These are phyloP conservation scores for Pisolithus thermaeus DNA, from an alignment of 1,284 basidiomycete species.

Conservation along the genomic window DNA sequence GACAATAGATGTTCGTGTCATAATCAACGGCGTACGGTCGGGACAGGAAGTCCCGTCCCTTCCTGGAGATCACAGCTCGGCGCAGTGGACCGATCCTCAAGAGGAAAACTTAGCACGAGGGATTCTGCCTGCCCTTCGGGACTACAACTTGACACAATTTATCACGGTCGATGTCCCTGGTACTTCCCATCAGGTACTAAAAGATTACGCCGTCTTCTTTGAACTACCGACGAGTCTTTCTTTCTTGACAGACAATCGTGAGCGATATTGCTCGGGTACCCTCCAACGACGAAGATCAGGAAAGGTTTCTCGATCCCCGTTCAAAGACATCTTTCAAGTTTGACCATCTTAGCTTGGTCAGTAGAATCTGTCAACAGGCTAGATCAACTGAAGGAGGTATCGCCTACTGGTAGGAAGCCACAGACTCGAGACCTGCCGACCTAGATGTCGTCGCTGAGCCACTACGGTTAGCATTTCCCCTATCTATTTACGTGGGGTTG, in stretches of 20 bases:
- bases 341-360: constrained; percentile 75
- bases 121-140: constrained; percentile 67
- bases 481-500: not conserved
- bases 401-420: not conserved
- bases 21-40: constrained; percentile 58
- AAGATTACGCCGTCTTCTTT: not conserved
- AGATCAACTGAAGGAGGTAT: not conserved
- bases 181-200: constrained; percentile 58
- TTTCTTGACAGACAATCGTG: constrained; percentile 57
- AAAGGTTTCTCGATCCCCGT: constrained; percentile 78
- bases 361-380: constrained; percentile 6
- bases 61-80: too few species aligned
- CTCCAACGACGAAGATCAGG: constrained; percentile 37
- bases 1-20: constrained; percentile 73
- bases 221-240: not conserved
- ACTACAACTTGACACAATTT: constrained; percentile 86
- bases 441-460: constrained; percentile 63
- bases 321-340: constrained; percentile 75
- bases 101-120: constrained; percentile 76
- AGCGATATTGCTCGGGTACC: constrained; percentile 58
- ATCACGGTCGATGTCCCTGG: constrained; percentile 72
- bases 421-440: constrained; percentile 36
- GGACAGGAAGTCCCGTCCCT: too few species aligned
- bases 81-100: too few species aligned
- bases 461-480: constrained; percentile 51